Percentiles rank a stretch among this genome's conserved stretches.
Conservation (phyloP, 1,284 basidiomycete species). For the Malassezia pachydermatis region DNA sequence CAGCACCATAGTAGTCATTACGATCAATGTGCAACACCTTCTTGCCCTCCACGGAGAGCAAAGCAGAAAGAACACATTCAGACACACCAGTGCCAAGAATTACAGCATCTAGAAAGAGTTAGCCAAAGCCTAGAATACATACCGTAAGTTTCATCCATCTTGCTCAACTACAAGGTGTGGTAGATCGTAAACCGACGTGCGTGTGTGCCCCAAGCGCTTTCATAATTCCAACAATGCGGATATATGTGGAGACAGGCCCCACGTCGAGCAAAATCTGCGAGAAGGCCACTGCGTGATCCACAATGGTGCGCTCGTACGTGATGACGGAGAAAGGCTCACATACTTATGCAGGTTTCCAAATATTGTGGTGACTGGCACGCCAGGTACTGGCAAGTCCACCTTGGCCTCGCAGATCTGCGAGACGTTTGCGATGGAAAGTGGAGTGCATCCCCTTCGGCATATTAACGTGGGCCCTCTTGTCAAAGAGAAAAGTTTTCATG, state of each 20-base stretch:
- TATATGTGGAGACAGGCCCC: background rate
- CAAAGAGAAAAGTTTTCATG: slow-evolving; percentile 70
- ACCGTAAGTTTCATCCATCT: slow-evolving; percentile 43
- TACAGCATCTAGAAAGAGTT: slow-evolving; percentile 28
- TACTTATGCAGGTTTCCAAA: slow-evolving; percentile 56
- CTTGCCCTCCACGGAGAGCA: slow-evolving; percentile 90
- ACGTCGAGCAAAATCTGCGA: background rate
- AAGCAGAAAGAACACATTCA: slow-evolving; percentile 85
- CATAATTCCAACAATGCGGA: background rate
- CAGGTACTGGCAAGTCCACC: slow-evolving; percentile 75
- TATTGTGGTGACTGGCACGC: slow-evolving; percentile 84
- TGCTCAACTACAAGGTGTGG: too few species aligned
- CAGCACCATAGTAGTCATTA: slow-evolving; percentile 97
- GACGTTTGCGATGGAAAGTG: slow-evolving; percentile 13
- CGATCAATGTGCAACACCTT: slow-evolving; percentile 99
- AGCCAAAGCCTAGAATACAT: background rate
- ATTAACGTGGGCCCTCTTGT: slow-evolving; percentile 83
- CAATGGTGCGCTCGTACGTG: slow-evolving; percentile 19
- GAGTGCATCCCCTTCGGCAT: slow-evolving; percentile 51
- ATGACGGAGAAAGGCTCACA: background rate
- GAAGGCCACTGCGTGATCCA: background rate
- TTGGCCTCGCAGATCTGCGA: slow-evolving; percentile 55
- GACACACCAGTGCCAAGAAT: slow-evolving; percentile 78
- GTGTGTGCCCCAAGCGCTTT: too few species aligned
- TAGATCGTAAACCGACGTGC: too few species aligned